These are phyloP conservation scores for Suillus plorans DNA, from an alignment of 768 basidiomycete genomes.

Conservation along the genomic window DNA sequence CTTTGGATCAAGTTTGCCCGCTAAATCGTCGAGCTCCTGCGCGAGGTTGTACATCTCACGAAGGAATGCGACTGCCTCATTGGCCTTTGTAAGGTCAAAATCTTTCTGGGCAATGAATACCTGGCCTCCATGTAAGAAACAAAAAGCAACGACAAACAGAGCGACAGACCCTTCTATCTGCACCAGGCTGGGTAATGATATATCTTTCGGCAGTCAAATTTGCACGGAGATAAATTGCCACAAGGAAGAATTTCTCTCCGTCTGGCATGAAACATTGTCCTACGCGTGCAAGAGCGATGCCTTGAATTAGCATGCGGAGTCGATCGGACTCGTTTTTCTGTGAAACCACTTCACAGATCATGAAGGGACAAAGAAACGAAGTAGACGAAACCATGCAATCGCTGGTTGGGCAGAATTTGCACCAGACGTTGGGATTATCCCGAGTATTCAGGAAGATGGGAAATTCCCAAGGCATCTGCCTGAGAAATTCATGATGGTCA, in stretches of 20 bases:
- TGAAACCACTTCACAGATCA: constrained; percentile 14
- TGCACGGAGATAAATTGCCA: constrained; percentile 12
- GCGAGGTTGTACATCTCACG: constrained; percentile 16
- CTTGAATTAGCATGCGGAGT: constrained; percentile 16
- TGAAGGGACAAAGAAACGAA: constrained; percentile 4
- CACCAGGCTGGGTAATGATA: constrained; percentile 1
- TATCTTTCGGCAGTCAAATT: constrained; percentile 9
- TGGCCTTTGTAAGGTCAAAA: not conserved
- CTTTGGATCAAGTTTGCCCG: not conserved
- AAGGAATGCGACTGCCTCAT: constrained; percentile 4
- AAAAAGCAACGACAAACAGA: not conserved
- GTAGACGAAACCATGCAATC: constrained; percentile 8
- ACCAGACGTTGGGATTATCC: not conserved
- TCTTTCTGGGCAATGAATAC: constrained; percentile 8
- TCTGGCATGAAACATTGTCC: not conserved
- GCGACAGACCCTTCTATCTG: not conserved
- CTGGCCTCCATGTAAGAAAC: not conserved
- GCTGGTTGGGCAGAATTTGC: constrained; percentile 8
- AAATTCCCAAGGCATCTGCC: constrained; percentile 14
- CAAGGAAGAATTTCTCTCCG: too few relatives aligned
- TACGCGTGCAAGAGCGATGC: not conserved
- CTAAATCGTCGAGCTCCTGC: not conserved
- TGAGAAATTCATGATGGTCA: not conserved
- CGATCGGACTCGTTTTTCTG: not conserved
- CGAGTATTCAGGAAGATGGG: constrained; percentile 6